Evolutionary conservation across 2,329 filamentous ascomycete species (phyloP).

Genomic region (Penicillium sp.): DNA sequence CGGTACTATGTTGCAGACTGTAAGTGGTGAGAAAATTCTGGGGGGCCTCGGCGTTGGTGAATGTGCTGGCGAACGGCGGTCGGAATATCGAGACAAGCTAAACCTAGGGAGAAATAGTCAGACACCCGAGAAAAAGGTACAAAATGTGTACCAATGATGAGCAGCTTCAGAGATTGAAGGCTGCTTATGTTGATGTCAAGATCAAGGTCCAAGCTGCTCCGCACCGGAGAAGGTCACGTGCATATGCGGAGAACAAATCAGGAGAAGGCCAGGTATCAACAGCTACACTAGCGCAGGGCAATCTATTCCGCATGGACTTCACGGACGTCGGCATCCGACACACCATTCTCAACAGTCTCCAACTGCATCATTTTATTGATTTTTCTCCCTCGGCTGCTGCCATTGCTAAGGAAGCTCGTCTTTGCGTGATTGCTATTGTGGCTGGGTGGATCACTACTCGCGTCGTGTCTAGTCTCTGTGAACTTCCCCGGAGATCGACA

Average conservation of each 20-base stretch:
- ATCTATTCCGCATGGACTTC: slow-evolving; percentile 36
- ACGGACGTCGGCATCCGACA: slow-evolving; percentile 48
- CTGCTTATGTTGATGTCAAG: background rate
- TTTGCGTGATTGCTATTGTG: slow-evolving; percentile 51
- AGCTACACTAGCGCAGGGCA: slow-evolving; percentile 4
- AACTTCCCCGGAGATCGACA: slow-evolving; percentile 20
- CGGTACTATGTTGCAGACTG: slow-evolving; percentile 67
- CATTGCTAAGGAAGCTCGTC: slow-evolving; percentile 53
- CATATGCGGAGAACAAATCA: slow-evolving; percentile 26
- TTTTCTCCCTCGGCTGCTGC: slow-evolving; percentile 51
- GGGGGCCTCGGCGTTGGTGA: slow-evolving; percentile 99
- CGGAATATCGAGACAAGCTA: slow-evolving; percentile 2
- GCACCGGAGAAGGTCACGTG: slow-evolving; percentile 21
- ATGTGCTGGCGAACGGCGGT: slow-evolving; percentile 68
- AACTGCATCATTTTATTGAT: slow-evolving; percentile 54
- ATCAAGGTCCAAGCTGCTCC: slow-evolving; percentile 2
- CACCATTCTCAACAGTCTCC: slow-evolving; percentile 42
- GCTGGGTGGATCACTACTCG: slow-evolving; percentile 47
- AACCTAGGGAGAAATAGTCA: slow-evolving; percentile 8
- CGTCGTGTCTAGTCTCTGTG: slow-evolving; percentile 36
- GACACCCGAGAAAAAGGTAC: slow-evolving; percentile 22
- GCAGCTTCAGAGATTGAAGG: background rate
- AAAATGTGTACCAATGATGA: background rate
- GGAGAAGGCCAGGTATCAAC: slow-evolving; percentile 28
- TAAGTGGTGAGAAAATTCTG: slow-evolving; percentile 95